Evolutionary conservation across 2,329 filamentous ascomycete species (phyloP).

Genomic region (Ascochyta pisi): DNA sequence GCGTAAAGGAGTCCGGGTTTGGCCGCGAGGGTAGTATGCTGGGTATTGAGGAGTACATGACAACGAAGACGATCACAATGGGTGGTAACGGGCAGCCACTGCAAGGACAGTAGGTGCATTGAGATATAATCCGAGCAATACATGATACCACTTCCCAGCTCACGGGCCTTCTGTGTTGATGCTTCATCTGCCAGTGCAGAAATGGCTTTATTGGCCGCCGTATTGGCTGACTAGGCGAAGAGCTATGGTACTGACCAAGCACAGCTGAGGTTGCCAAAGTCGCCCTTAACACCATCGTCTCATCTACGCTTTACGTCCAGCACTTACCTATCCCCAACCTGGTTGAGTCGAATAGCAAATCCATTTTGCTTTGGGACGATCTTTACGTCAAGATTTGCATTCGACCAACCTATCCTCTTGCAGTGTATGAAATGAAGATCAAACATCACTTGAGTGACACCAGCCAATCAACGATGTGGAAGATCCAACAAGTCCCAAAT

Average conservation of each 20-base stretch:
- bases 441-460: too few species aligned
- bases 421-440: too few species aligned
- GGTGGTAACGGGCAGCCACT: slow-evolving; percentile 68
- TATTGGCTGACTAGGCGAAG: neutral
- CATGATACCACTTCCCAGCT: neutral
- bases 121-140: neutral
- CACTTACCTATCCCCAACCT: neutral
- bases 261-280: neutral
- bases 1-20: slow-evolving; percentile 59
- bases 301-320: neutral
- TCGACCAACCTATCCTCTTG: too few species aligned
- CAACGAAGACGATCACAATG: slow-evolving; percentile 59
- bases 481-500: too few species aligned
- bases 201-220: neutral
- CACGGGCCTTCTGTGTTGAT: neutral
- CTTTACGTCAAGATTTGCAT: too few species aligned
- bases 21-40: slow-evolving; percentile 59
- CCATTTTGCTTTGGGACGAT: too few species aligned
- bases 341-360: too few species aligned
- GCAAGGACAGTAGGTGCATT: slow-evolving; percentile 49
- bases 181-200: neutral
- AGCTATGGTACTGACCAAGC: neutral
- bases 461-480: too few species aligned
- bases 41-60: slow-evolving; percentile 59
- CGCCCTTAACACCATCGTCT: neutral